These are phyloP conservation scores for Logfia minima DNA, from an alignment of 129 eudicot species.

Conservation along the genomic window DNA sequence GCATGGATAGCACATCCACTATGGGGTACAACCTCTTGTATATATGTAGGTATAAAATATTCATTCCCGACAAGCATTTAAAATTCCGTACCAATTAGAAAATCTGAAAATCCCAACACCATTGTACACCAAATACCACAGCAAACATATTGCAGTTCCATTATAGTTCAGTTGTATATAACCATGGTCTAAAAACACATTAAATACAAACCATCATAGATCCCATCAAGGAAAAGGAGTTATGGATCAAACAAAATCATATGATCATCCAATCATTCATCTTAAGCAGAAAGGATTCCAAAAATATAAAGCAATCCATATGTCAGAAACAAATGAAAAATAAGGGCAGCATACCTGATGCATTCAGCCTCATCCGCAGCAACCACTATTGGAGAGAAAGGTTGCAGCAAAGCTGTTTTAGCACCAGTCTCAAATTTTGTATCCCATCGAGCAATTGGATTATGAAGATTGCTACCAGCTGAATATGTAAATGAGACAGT, in stretches of 20 bases:
- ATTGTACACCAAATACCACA: background rate
- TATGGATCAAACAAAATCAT: background rate
- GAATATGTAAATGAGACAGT: slow-evolving; percentile 14
- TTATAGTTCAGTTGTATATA: background rate
- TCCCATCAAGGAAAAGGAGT: background rate
- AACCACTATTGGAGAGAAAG: slow-evolving; percentile 83
- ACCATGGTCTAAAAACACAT: slow-evolving; percentile 10
- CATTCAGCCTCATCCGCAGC: slow-evolving; percentile 94
- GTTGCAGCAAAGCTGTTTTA: slow-evolving; percentile 82
- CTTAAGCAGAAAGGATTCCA: slow-evolving; percentile 10
- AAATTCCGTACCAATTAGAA: background rate
- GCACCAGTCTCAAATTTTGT: slow-evolving; percentile 90
- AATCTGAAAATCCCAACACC: background rate
- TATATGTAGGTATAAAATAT: background rate
- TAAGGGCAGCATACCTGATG: slow-evolving; percentile 63
- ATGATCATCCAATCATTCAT: background rate
- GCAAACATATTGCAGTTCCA: background rate
- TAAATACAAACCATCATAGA: background rate
- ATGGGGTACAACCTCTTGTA: background rate
- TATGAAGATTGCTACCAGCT: slow-evolving; percentile 82
- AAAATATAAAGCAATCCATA: slow-evolving; percentile 12
- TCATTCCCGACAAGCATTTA: background rate
- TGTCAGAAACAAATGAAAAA: slow-evolving; percentile 8
- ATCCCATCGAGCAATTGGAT: slow-evolving; percentile 98
- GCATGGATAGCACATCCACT: background rate